Base-by-base conservation (phyloP, 225 moss, liverwort and hornwort genomes). In the Asterella californica region DNA sequence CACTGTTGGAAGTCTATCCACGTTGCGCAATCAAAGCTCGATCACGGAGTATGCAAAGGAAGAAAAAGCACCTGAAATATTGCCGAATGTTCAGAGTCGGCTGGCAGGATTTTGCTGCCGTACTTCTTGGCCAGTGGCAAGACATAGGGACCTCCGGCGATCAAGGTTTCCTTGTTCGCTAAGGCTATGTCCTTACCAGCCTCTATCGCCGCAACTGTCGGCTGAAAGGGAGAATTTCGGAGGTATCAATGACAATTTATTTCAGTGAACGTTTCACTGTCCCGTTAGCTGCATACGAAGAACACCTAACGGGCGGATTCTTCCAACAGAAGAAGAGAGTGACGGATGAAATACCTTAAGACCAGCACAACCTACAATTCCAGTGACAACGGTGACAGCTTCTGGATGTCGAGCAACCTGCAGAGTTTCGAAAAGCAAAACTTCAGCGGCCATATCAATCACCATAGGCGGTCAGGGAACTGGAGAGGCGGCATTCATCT, bases 61-160 rank as follows among this genome's bases (percentile, higher is more conserved):
- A 42, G 45, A 70, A 46, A 3, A 46, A 6, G 63, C 69, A 92
- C 96, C 91, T 96, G 96, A 71, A 96, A 96, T 81, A 96, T 94
- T 66, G 96, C 96, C 22, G 96, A 96, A 88, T 94, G 96, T 76
- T 96, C 96, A 22, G 96, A 96, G 78, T 96, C 96, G 69, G 94
- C 96, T 59, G 96, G 96, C 45, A 96, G 85, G 66, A 96, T 92
- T 70, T 92, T 96, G 19, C 91, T 89, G 36, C 90, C 90, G 52
- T 96, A 90, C 80, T 94, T 92, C 82, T 83, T 87, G 18, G 94
- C 94, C 32, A 96, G 90, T 24, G 96, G 96, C 47, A 96, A 87
- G 45, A 96, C 91, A 88, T 92, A 96, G 6, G 96, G 96, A 54
- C 96, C 96, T 76, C 96, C 96, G 80, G 96, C 96, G 68, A 96